Evolutionary conservation across 495 filamentous ascomycete species (phyloP).

Genomic region (Penicillium canescens): DNA sequence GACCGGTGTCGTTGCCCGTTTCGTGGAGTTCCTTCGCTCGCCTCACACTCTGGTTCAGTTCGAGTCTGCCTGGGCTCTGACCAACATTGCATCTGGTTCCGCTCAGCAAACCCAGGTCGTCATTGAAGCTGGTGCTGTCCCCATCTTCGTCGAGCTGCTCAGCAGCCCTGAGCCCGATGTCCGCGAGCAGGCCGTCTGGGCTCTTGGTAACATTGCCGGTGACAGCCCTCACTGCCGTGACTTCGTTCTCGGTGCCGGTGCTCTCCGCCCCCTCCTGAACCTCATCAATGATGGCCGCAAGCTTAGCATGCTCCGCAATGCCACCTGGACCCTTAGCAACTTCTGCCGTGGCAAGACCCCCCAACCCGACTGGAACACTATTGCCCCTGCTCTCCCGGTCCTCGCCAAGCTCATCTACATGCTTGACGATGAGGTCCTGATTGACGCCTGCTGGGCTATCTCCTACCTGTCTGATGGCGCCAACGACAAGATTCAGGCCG

Average conservation of each 20-base stretch:
- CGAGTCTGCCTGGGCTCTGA: constrained; percentile 98
- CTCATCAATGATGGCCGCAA: constrained; percentile 97
- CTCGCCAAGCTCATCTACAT: constrained; percentile 98
- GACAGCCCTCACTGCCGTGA: constrained; percentile 97
- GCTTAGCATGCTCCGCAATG: constrained; percentile 98
- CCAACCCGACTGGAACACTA: constrained; percentile 97
- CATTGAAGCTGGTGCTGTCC: constrained; percentile 96
- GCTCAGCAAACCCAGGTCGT: constrained; percentile 98
- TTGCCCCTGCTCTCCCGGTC: constrained; percentile 92
- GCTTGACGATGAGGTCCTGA: constrained; percentile 96
- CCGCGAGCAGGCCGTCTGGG: constrained; percentile 98
- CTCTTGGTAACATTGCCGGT: constrained; percentile 97
- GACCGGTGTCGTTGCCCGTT: constrained; percentile 95
- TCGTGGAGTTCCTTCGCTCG: constrained; percentile 97
- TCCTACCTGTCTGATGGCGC: constrained; percentile 98
- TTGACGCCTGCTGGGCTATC: constrained; percentile 99
- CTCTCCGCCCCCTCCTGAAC: constrained; percentile 82
- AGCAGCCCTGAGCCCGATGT: constrained; percentile 97
- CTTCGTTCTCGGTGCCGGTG: constrained; percentile 87
- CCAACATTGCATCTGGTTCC: constrained; percentile 98
- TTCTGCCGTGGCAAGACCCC: constrained; percentile 99
- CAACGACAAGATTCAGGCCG: constrained; percentile 99
- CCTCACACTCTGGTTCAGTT: constrained; percentile 99
- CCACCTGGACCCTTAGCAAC: constrained; percentile 99
- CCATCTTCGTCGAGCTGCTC: constrained; percentile 96